Conservation (phyloP, 768 basidiomycete species). For the Suillus placidus region DNA sequence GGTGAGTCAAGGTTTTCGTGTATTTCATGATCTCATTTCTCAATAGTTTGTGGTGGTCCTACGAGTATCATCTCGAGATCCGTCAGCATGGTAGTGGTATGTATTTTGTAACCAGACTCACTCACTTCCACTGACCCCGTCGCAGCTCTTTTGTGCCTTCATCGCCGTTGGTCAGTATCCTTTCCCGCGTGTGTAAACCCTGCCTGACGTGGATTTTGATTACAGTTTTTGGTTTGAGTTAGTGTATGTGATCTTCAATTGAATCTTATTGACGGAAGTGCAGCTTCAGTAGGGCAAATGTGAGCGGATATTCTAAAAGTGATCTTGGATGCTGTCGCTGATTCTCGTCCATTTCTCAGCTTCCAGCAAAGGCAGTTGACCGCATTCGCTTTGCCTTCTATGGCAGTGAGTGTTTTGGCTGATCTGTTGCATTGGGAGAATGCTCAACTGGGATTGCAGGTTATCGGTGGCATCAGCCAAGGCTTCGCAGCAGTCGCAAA, state of each 20-base stretch:
- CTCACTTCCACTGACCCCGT: not conserved
- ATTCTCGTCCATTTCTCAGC: conserved; percentile 21
- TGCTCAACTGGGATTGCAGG: conserved; percentile 12
- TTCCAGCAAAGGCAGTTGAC: conserved; percentile 25
- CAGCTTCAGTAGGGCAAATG: conserved; percentile 31
- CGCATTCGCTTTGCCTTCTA: conserved; percentile 17
- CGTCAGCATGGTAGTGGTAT: conserved; percentile 22
- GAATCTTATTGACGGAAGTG: not conserved
- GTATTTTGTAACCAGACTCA: not conserved
- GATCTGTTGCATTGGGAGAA: not conserved
- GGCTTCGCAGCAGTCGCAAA: conserved; percentile 14
- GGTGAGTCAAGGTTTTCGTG: conserved; percentile 13
- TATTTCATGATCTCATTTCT: not conserved
- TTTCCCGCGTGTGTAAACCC: not conserved
- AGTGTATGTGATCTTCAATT: conserved; percentile 11
- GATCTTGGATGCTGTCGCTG: conserved; percentile 5
- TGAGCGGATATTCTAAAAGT: conserved; percentile 9
- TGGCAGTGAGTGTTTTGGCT: conserved; percentile 21
- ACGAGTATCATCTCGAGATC: conserved; percentile 11
- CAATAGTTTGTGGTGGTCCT: conserved; percentile 23
- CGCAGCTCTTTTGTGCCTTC: conserved; percentile 22
- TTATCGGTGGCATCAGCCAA: conserved; percentile 19
- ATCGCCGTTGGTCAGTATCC: conserved; percentile 24
- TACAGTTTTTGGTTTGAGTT: conserved; percentile 32
- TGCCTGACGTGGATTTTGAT: conserved; percentile 18